Base-by-base conservation (phyloP, 1,139 yeast genomes). In the Candida pseudoviswanathii region DNA sequence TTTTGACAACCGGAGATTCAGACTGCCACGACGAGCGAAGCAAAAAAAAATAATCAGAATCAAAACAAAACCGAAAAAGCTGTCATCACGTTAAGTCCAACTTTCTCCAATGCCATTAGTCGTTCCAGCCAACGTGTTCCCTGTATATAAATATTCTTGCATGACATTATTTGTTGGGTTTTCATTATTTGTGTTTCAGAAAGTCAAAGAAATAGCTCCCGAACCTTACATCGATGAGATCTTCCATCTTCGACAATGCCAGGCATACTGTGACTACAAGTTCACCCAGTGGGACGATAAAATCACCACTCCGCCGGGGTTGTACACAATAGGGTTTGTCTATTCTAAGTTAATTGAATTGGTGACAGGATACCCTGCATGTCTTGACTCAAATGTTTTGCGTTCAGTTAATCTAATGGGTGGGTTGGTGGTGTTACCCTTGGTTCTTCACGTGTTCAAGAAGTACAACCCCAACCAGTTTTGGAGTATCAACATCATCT, bases 221-320 rank as follows among this genome's bases (percentile, higher is more conserved):
- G 59, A 66, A 22, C 79, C 80, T 2, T 80, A 74, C 59, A 79
- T 81, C 43, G 99, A 94, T 68, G 99, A 94, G 65, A 73, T 81
- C 16, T 94, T 94, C 67, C 99, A 94, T 62, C 74, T 89, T 32
- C 82, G 85, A 5, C 98, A 94, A 68, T 85, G 96, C 10, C 75
- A 81, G 51, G 74, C 72, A 34, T 92, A 88, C 62, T 81, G 90
- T 53, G 58, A 67, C 1, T 86, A 86, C 9, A 71, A 81, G 44
- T 90, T 85, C 68, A 52, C 55, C 10, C 61, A 71, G 1, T 94
- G 98, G 97, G 94, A 94, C 64, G 77, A 84, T 33, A 94, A 92
- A 63, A 90, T 95, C 63, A 94, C 99, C 2, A 94, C 99, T 0
- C 99, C 99, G 1, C 99, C 99, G 1, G 99, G 99, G 0, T 70